These are phyloP conservation scores for Hymenoscyphus occultus DNA, from an alignment of 2,329 filamentous ascomycete genomes.

Conservation along the genomic window DNA sequence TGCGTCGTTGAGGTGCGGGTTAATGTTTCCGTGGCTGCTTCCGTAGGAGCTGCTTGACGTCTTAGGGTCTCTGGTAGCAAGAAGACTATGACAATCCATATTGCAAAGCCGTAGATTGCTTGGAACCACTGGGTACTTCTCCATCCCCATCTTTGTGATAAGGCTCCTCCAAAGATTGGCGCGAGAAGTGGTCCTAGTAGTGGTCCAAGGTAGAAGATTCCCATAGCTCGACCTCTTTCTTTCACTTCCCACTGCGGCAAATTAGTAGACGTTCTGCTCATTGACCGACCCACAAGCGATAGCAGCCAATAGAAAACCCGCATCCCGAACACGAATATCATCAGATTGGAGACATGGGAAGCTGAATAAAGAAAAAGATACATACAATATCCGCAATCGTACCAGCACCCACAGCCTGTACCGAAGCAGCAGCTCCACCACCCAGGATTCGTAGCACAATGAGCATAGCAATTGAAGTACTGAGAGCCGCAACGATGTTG, in stretches of 20 bases:
- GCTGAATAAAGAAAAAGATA: no score
- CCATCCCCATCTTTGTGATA: conserved; percentile 71
- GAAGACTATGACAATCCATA: conserved; percentile 56
- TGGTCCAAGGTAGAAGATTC: conserved; percentile 77
- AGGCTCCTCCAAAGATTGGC: conserved; percentile 71
- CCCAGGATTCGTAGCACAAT: conserved; percentile 71
- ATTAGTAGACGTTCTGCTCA: no score
- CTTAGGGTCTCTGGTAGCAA: conserved; percentile 62
- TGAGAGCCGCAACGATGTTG: conserved; percentile 66
- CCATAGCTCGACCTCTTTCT: conserved; percentile 77
- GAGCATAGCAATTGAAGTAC: conserved; percentile 69
- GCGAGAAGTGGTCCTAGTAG: conserved; percentile 71
- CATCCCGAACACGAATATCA: no score
- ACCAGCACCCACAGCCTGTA: conserved; percentile 79
- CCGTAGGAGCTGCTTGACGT: conserved; percentile 5
- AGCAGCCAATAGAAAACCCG: no score
- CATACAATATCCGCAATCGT: conserved; percentile 69
- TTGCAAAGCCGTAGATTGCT: conserved; percentile 62
- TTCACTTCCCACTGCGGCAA: conserved; percentile 57
- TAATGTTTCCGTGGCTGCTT: conserved; percentile 29
- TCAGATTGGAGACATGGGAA: no score
- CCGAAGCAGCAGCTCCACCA: conserved; percentile 75
- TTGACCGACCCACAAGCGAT: no score
- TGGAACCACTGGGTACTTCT: conserved; percentile 76
- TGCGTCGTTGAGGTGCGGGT: conserved; percentile 58